Evolutionary conservation across 1,284 basidiomycete species (phyloP).

Genomic region (Cystobasidium sp.): DNA sequence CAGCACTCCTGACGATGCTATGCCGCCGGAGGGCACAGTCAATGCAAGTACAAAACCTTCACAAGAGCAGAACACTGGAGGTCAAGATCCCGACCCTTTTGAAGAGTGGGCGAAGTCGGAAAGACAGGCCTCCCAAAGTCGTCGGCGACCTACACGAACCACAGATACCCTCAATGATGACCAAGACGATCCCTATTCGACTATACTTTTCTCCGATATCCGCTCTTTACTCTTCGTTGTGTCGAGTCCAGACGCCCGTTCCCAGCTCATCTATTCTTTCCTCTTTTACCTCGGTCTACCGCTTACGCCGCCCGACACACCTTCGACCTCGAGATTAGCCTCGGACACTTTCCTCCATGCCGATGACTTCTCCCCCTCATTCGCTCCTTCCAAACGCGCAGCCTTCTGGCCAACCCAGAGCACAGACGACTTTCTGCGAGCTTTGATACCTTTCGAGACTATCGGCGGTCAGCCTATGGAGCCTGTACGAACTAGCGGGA

Average conservation of each 20-base stretch:
- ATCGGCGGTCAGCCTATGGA: conserved; percentile 59
- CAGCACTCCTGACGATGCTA: conserved; percentile 42
- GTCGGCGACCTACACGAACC: conserved; percentile 66
- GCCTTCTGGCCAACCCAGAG: conserved; percentile 50
- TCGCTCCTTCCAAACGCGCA: conserved; percentile 46
- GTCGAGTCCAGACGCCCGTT: conserved; percentile 62
- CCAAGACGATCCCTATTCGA: conserved; percentile 75
- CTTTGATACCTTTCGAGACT: conserved; percentile 52
- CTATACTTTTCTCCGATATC: conserved; percentile 79
- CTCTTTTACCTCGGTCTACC: conserved; percentile 75
- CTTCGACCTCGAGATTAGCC: conserved; percentile 56
- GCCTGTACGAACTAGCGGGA: conserved; percentile 52
- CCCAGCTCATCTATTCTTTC: conserved; percentile 74
- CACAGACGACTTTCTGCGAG: conserved; percentile 20
- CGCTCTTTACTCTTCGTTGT: conserved; percentile 70
- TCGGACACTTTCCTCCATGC: conserved; percentile 58
- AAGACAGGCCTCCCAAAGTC: conserved; percentile 60
- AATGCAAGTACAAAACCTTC: background rate
- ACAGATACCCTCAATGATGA: conserved; percentile 61
- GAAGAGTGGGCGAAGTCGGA: conserved; percentile 72
- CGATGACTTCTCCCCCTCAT: conserved; percentile 46
- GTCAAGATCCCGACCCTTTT: conserved; percentile 8
- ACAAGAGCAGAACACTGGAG: background rate
- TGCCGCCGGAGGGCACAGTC: conserved; percentile 1
- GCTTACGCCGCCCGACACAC: conserved; percentile 57